Evolutionary conservation across 441 rosid species (phyloP).

Genomic region (Pelargonium myrrhifolium): DNA sequence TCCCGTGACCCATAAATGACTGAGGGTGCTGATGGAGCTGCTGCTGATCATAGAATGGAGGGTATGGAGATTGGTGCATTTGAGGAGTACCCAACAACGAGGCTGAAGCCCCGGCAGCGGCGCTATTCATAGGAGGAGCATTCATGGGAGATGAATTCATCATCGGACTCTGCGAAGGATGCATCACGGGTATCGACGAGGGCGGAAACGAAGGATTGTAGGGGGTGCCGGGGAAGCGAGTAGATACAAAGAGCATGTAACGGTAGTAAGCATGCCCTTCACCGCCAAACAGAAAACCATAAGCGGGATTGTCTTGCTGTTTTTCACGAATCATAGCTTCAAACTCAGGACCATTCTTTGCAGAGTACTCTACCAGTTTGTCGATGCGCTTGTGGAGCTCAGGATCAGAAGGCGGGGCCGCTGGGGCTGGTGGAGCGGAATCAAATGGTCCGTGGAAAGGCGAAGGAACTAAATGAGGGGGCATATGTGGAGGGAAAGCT

Average conservation of each 20-base stretch:
- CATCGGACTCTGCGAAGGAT: conserved; percentile 64
- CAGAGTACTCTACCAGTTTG: conserved; percentile 82
- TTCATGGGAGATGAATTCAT: conserved; percentile 41
- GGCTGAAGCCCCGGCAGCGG: conserved; percentile 24
- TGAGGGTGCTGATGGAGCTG: conserved; percentile 63
- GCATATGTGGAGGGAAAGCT: conserved; percentile 55
- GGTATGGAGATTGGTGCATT: conserved; percentile 67
- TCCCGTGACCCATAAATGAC: conserved; percentile 44
- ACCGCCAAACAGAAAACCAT: conserved; percentile 82
- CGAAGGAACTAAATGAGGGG: conserved; percentile 57
- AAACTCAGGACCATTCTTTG: conserved; percentile 92
- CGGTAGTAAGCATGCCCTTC: conserved; percentile 86
- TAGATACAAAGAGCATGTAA: conserved; percentile 73
- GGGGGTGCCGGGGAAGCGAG: conserved; percentile 49
- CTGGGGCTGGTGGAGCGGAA: conserved; percentile 62
- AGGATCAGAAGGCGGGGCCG: conserved; percentile 77
- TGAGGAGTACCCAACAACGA: conserved; percentile 51
- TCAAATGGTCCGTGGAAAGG: conserved; percentile 60
- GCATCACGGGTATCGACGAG: conserved; percentile 51
- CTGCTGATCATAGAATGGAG: conserved; percentile 69
- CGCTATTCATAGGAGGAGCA: conserved; percentile 31
- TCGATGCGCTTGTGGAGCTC: conserved; percentile 93
- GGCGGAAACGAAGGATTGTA: conserved; percentile 54
- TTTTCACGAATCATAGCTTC: conserved; percentile 94
- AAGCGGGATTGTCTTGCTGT: conserved; percentile 92